A percentile compares a stretch with the other conserved stretches of the same genome.
Conservation (phyloP, 768 basidiomycete species). For the Naematelia encephala region DNA sequence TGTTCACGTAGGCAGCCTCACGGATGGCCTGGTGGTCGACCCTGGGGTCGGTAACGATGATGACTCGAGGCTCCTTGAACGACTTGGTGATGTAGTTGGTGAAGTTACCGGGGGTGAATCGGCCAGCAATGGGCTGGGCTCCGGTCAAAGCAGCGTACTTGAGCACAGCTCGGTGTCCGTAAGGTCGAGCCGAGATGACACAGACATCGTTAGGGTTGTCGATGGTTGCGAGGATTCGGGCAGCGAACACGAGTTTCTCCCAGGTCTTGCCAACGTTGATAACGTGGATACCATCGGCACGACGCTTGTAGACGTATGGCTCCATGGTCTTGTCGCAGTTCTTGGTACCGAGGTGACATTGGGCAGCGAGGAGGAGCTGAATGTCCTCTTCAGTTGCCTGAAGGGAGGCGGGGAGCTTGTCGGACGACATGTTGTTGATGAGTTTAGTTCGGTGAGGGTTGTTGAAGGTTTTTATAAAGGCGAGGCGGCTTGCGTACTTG, state of each 20-base stretch:
- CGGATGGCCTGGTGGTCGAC: conserved; percentile 99
- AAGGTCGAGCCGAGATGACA: conserved; percentile 96
- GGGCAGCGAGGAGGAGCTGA: conserved; percentile 87
- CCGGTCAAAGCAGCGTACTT: conserved; percentile 98
- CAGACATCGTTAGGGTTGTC: conserved; percentile 98
- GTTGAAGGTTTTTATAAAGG: conserved; percentile 1
- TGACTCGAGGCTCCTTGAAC: conserved; percentile 99
- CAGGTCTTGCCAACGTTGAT: conserved; percentile 99
- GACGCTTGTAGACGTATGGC: conserved; percentile 94
- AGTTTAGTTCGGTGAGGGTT: conserved; percentile 9
- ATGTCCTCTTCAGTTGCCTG: conserved; percentile 97
- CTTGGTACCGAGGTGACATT: conserved; percentile 96
- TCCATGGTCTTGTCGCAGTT: conserved; percentile 99
- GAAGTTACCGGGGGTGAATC: conserved; percentile 98
- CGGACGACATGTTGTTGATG: conserved; percentile 42
- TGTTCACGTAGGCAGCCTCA: conserved; percentile 99
- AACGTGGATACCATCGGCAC: conserved; percentile 95
- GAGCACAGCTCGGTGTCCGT: conserved; percentile 98
- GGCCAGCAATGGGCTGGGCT: conserved; percentile 96
- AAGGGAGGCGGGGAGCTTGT: conserved; percentile 86
- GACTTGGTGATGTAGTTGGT: conserved; percentile 99
- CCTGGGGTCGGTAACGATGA: conserved; percentile 97
- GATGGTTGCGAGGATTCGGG: conserved; percentile 92
- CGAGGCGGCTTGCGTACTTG: conserved; percentile 44
- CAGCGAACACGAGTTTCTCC: conserved; percentile 98